Evolutionary conservation across 2,329 filamentous ascomycete genomes (phyloP).

Genomic region (Sporothrix protearum): DNA sequence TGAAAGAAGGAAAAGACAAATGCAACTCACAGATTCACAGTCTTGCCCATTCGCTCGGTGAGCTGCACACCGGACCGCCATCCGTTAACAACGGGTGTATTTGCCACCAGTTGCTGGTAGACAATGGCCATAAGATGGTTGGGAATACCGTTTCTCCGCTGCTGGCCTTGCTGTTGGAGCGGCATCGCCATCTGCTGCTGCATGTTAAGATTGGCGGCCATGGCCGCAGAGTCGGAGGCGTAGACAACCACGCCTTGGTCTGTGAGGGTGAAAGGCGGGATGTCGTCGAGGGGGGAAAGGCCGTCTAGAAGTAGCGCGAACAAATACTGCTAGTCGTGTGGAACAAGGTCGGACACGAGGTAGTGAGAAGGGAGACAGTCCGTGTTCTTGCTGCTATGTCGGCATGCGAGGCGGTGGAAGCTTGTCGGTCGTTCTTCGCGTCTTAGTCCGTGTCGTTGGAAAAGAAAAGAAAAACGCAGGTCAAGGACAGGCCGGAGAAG

Average conservation of each 20-base stretch:
- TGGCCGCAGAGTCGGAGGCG: constrained; percentile 42
- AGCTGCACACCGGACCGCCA: constrained; percentile 43
- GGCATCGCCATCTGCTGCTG: constrained; percentile 50
- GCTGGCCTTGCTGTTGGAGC: constrained; percentile 39
- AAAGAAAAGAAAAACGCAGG: neutral
- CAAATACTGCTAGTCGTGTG: neutral
- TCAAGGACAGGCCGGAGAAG: neutral
- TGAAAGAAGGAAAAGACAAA: no score
- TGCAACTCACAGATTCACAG: constrained; percentile 43
- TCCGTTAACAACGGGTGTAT: constrained; percentile 35
- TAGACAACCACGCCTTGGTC: neutral
- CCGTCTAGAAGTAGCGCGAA: neutral
- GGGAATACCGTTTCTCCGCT: constrained; percentile 39
- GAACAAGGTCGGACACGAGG: neutral
- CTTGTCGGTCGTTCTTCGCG: neutral
- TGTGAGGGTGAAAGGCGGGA: neutral
- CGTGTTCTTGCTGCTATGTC: neutral
- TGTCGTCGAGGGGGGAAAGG: neutral
- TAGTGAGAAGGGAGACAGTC: neutral
- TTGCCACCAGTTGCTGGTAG: constrained; percentile 32
- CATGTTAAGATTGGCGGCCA: constrained; percentile 54
- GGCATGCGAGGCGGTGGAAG: constrained; percentile 12
- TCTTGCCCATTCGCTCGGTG: constrained; percentile 43
- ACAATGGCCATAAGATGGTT: constrained; percentile 37
- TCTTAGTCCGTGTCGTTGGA: neutral